These are phyloP conservation scores for Pezicula radicicola DNA, from an alignment of 2,329 filamentous ascomycete genomes.

Conservation along the genomic window DNA sequence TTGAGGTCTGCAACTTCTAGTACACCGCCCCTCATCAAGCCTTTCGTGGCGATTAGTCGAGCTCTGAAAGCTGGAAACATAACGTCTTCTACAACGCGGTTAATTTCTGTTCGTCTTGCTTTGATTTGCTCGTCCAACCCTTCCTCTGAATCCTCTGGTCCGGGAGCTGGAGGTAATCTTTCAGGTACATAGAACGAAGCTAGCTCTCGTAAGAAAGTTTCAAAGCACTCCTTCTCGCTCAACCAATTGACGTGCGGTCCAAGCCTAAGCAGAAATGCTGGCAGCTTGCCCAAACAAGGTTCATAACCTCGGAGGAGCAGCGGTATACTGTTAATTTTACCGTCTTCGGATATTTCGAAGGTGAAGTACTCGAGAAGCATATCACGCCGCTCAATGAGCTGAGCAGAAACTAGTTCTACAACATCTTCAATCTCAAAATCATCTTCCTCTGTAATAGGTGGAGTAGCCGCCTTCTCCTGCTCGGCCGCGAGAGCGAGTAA, in stretches of 20 bases:
- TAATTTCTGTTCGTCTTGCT: constrained; percentile 64
- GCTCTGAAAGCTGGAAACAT: constrained; percentile 88
- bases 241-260: constrained; percentile 88
- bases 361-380: constrained; percentile 95
- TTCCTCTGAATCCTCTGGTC: constrained; percentile 34
- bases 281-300: constrained; percentile 81
- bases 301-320: constrained; percentile 86
- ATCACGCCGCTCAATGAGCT: constrained; percentile 72
- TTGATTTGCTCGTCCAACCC: constrained; percentile 47
- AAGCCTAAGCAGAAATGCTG: constrained; percentile 80
- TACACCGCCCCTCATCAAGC: constrained; percentile 69
- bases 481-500: constrained; percentile 72
- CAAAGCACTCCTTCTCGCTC: constrained; percentile 82
- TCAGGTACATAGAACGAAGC: constrained; percentile 91
- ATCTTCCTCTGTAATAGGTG: constrained; percentile 30
- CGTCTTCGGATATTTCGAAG: constrained; percentile 74
- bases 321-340: constrained; percentile 76
- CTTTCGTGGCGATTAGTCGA: constrained; percentile 76
- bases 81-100: constrained; percentile 74
- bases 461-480: constrained; percentile 55
- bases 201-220: constrained; percentile 79
- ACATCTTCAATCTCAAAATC: constrained; percentile 67
- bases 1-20: constrained; percentile 90
- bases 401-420: constrained; percentile 60
- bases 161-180: constrained; percentile 58